A percentile compares a stretch with the other conserved stretches of the same genome.
phyloP scores from a whole-genome alignment of 495 filamentous ascomycete species.

The Ascodesmis nigricans region DNA sequence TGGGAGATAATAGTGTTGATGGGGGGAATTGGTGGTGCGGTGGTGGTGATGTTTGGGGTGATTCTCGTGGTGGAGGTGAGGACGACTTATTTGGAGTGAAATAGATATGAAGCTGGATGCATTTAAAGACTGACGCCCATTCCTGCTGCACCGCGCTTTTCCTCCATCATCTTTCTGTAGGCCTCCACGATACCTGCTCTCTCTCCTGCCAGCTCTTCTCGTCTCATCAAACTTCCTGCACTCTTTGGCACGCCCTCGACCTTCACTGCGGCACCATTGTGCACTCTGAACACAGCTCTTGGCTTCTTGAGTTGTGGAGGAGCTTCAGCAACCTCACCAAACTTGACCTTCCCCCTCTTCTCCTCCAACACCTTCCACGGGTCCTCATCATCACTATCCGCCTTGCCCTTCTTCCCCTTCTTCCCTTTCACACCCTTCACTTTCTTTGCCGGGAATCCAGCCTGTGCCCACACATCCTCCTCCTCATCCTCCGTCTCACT shows the following conservation, averaged over 20 bases:
- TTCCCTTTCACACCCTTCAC: conserved; percentile 33
- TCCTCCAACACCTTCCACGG: conserved; percentile 56
- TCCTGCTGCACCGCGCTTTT: conserved; percentile 27
- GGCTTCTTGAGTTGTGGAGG: conserved; percentile 53
- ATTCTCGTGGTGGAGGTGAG: no score
- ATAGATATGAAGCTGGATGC: no score
- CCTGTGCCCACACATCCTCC: conserved; percentile 33
- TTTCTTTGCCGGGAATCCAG: conserved; percentile 61
- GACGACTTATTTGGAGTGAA: no score
- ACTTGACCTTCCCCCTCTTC: conserved; percentile 35
- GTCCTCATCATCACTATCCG: conserved; percentile 27
- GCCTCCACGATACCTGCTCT: conserved; percentile 56
- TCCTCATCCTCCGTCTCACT: neutral
- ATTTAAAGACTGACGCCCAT: neutral
- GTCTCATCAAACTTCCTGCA: conserved; percentile 54
- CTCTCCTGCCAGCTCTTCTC: conserved; percentile 60
- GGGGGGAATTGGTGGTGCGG: no score
- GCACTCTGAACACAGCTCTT: conserved; percentile 46
- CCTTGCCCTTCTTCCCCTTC: conserved; percentile 6
- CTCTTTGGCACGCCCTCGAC: conserved; percentile 52
- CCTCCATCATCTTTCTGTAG: conserved; percentile 61
- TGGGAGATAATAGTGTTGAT: conserved; percentile 41
- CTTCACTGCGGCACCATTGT: conserved; percentile 28
- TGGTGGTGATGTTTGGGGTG: no score
- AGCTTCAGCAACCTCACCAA: conserved; percentile 62